phyloP scores from a whole-genome alignment of 176 grass and related monocot species.

The Eragrostis nindensis region DNA sequence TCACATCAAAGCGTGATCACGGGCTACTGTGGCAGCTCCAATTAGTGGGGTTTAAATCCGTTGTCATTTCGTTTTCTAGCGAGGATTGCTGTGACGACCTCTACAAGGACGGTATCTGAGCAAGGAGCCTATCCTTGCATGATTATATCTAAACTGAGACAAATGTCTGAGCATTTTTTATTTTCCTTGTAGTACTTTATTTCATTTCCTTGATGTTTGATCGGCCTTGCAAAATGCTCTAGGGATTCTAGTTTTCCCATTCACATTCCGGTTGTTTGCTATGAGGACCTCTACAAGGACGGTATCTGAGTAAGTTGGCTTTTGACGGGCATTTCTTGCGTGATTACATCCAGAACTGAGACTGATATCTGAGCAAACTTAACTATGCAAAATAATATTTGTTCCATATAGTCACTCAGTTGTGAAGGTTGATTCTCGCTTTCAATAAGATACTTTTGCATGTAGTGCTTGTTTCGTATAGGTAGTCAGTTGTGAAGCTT shows the following conservation, averaged over 20 bases:
- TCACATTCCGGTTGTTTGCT: background rate
- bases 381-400: background rate
- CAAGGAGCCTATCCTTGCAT: background rate
- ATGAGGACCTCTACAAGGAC: slow-evolving; percentile 1
- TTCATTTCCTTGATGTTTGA: background rate
- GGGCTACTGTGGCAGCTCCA: too few species aligned
- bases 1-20: too few species aligned
- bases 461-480: background rate
- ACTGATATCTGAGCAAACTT: slow-evolving; percentile 17
- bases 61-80: too few species aligned
- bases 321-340: background rate
- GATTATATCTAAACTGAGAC: slow-evolving; percentile 39
- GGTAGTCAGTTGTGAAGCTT: background rate
- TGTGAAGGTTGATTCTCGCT: background rate
- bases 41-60: too few species aligned
- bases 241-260: background rate
- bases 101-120: slow-evolving; percentile 30
- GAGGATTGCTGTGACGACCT: background rate
- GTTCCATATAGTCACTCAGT: background rate
- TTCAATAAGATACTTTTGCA: too few species aligned
- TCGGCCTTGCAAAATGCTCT: too few species aligned
- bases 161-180: slow-evolving; percentile 14
- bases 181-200: background rate
- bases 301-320: too few species aligned
- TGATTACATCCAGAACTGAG: slow-evolving; percentile 34